Conservation (phyloP, 208 protist species). For the Naegleria gruberi region DNA sequence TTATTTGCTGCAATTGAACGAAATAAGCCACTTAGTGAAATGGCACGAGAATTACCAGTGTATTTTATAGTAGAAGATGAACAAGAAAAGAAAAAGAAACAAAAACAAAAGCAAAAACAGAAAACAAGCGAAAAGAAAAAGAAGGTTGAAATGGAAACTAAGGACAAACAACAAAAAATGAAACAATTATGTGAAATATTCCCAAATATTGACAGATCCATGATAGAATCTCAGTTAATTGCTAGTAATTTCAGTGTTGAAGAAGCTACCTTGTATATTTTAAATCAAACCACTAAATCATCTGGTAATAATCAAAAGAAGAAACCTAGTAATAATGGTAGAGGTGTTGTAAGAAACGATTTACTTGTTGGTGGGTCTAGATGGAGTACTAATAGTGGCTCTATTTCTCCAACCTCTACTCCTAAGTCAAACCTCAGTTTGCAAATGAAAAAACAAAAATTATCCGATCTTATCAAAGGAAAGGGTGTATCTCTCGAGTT, state of each 20-base stretch:
- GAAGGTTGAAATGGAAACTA: neutral
- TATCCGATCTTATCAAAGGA: neutral
- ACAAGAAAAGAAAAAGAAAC: neutral
- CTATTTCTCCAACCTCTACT: neutral
- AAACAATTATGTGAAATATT: neutral
- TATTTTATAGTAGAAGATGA: neutral
- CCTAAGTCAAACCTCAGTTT: neutral
- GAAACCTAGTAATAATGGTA: neutral
- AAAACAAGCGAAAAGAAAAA: neutral
- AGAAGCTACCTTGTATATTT: neutral
- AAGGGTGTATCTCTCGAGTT: neutral
- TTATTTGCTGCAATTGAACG: neutral
- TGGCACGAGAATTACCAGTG: neutral
- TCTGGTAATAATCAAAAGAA: neutral
- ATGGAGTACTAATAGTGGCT: neutral
- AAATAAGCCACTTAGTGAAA: neutral
- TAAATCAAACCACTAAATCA: neutral
- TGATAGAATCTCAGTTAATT: neutral
- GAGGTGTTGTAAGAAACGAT: neutral
- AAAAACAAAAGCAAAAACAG: neutral
- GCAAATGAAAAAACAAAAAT: neutral
- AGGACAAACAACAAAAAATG: neutral
- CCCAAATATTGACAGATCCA: neutral
- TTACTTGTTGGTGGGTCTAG: neutral
- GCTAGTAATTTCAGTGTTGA: neutral